These are phyloP conservation scores for Tulasnella sp. DNA, from an alignment of 768 basidiomycete species.

Conservation along the genomic window DNA sequence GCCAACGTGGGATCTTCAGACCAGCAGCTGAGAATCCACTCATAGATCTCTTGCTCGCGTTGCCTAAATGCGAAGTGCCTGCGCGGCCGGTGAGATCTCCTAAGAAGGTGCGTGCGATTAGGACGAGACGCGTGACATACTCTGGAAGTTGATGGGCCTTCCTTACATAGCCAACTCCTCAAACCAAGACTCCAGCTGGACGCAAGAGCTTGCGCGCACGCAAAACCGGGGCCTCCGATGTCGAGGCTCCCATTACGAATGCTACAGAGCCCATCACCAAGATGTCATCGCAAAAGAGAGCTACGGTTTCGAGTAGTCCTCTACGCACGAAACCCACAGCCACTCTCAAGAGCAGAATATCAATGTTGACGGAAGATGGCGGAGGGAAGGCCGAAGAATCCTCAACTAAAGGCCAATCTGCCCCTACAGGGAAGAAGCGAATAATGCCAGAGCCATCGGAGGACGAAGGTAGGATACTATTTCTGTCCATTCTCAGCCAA, in stretches of 20 bases:
- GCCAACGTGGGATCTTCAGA: slow-evolving; percentile 10
- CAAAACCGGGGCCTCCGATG: too few relatives aligned
- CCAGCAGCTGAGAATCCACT: slow-evolving; percentile 6
- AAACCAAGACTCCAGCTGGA: not conserved
- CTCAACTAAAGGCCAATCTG: not conserved
- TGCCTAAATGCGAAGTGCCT: not conserved
- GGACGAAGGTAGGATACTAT: not conserved
- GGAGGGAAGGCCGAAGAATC: not conserved
- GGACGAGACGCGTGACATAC: not conserved
- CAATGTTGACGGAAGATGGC: not conserved
- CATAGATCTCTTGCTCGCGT: slow-evolving; percentile 4
- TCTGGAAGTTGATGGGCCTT: too few relatives aligned
- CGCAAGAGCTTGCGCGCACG: not conserved
- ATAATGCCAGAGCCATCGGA: not conserved
- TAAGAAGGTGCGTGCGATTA: not conserved
- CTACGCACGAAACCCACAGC: not conserved
- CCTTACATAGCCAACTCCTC: too few relatives aligned
- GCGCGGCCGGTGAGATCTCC: not conserved
- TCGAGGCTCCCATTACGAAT: too few relatives aligned
- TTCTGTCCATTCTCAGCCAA: not conserved
- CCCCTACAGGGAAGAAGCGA: not conserved
- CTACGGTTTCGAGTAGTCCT: not conserved
- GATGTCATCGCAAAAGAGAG: too few relatives aligned
- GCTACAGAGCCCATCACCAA: too few relatives aligned
- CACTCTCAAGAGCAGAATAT: not conserved